These are phyloP conservation scores for Phytophthora agathidicida DNA, from an alignment of 352 stramenopile species.

Conservation along the genomic window DNA sequence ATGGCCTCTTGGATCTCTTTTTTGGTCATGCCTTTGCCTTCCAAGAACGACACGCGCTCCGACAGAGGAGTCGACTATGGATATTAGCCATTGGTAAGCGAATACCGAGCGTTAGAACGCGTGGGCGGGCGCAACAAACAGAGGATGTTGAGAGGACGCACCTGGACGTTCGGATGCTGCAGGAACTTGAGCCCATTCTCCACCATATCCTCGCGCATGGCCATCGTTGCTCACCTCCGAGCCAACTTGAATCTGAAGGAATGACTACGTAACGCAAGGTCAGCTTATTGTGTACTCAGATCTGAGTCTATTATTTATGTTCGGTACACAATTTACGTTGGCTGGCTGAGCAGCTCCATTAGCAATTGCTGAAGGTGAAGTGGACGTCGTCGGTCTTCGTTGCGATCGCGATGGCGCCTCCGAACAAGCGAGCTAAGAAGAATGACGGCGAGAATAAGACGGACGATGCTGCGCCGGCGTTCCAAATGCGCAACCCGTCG, in stretches of 20 bases:
- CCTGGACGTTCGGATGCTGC: conserved; percentile 82
- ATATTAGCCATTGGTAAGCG: background rate
- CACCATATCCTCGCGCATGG: conserved; percentile 72
- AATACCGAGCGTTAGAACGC: background rate
- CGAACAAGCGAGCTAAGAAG: conserved; percentile 32
- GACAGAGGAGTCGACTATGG: conserved; percentile 63
- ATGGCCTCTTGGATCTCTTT: conserved; percentile 84
- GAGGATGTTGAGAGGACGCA: conserved; percentile 11
- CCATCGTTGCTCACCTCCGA: conserved; percentile 5
- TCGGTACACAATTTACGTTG: conserved; percentile 4
- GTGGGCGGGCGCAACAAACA: background rate
- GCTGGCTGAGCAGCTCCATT: conserved; percentile 21
- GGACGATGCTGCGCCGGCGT: conserved; percentile 9
- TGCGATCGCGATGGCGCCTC: conserved; percentile 20
- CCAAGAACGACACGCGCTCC: conserved; percentile 78
- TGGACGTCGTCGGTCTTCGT: background rate
- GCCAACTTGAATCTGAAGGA: conserved; percentile 35
- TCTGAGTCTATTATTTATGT: conserved; percentile 4
- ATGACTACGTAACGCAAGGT: conserved; percentile 2
- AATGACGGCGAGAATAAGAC: conserved; percentile 17
- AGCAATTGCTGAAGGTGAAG: conserved; percentile 11
- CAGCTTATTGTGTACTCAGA: background rate
- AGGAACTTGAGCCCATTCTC: conserved; percentile 85
- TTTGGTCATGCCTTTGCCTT: conserved; percentile 83
- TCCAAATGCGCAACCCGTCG: conserved; percentile 70